Evolutionary conservation across 2,329 filamentous ascomycete species (phyloP), one percentile per base, ranked within the genome.

Genomic region (Cordyceps cateniannulata): DNA sequence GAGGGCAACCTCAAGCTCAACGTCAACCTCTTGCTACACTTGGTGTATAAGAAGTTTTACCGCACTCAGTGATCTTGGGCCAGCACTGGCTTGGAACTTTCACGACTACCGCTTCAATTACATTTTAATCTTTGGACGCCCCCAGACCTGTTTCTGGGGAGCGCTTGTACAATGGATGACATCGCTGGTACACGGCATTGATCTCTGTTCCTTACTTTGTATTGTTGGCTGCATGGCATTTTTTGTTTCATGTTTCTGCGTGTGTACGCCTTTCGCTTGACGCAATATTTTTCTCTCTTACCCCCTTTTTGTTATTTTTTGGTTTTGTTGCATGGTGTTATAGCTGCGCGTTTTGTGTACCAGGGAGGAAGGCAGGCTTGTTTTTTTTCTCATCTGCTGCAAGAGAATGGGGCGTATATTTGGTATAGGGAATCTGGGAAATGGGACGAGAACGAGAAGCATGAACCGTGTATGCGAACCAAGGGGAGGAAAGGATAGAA

Each of bases 31-130:
- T 85, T 99, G 77, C 81, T 99, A 80, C 95, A 99, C 81, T 80
- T 98, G 74, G 84, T 99, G 67, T 98, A 98, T 81, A 96, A 96
- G 84, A 99, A 99, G 82, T 99, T 99, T 75, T 99, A 99, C 73
- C 79, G 85, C 63, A 88, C 86, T 63, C 85, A 87, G 69, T 86
- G 77, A 76, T 29, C 20, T 22, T 20, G 20, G 22, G 42, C 40
- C 38, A 24, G n/a, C 9, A 3, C 9, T 25, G 47, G 38, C 20
- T 40, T 54, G 20, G 47, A 12, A 5, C 29, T 44, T 20, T 59
- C 44, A 29, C 25, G n/a, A 25, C 42, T 32, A 10, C 22, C 42
- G 47, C 60, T 60, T 62, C 47, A 44, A 50, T 44, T 50, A 48
- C 59, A 49, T 50, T 35, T 40, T 59, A 52, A 52, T 59, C n/a